Percentiles rank a stretch among this genome's conserved stretches.
These are phyloP conservation scores for Sporothrix pallida DNA, from an alignment of 2,329 filamentous ascomycete genomes.

Conservation along the genomic window DNA sequence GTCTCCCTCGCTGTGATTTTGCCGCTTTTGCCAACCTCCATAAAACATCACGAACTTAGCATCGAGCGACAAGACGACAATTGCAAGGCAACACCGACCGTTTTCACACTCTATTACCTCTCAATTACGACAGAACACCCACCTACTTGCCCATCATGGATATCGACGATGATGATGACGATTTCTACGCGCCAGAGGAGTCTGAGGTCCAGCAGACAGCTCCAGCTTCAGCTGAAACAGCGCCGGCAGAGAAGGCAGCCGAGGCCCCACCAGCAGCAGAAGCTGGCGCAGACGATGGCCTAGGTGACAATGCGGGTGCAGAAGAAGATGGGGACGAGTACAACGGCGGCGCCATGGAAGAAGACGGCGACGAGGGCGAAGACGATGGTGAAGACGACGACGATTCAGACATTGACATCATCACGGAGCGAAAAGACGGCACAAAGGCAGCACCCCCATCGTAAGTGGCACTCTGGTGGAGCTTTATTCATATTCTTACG, in stretches of 20 bases:
- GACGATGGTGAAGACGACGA: slow-evolving; percentile 63
- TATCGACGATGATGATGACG: slow-evolving; percentile 71
- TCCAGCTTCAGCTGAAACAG: slow-evolving; percentile 39
- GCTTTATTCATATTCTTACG: neutral
- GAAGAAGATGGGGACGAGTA: slow-evolving; percentile 69
- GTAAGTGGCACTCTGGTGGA: slow-evolving; percentile 50
- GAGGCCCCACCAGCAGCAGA: slow-evolving; percentile 43
- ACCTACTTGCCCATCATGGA: slow-evolving; percentile 56
- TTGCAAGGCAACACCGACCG: too few species aligned
- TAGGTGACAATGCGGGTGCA: slow-evolving; percentile 47
- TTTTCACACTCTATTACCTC: neutral
- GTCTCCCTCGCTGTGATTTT: slow-evolving; percentile 22
- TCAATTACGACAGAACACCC: neutral
- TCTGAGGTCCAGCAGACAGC: slow-evolving; percentile 46
- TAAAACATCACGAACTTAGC: neutral
- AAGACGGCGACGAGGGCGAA: slow-evolving; percentile 52
- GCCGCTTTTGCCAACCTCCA: slow-evolving; percentile 26
- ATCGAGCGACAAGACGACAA: neutral
- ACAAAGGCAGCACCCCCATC: slow-evolving; percentile 63
- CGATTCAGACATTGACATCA: slow-evolving; percentile 66
- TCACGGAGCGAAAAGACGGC: slow-evolving; percentile 70
- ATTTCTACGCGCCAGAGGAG: slow-evolving; percentile 69
- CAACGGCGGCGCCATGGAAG: slow-evolving; percentile 66
- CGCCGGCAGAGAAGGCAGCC: slow-evolving; percentile 36
- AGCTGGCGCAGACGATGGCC: slow-evolving; percentile 49